phyloP scores from a whole-genome alignment of 108 stramenopile species.

The Nannochloropsis oceanica region DNA sequence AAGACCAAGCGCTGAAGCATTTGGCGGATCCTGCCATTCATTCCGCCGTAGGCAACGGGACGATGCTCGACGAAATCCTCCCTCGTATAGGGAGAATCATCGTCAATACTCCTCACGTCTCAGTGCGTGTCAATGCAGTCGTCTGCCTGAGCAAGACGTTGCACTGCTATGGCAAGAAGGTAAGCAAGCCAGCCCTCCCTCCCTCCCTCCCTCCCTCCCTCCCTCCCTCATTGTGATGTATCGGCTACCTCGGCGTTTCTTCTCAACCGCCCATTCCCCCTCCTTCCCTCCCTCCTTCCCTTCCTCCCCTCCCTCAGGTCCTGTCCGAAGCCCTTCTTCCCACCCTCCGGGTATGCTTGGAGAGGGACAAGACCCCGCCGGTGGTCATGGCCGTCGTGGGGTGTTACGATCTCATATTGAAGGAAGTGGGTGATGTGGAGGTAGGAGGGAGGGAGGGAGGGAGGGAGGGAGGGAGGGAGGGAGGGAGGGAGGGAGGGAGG shows the following conservation, averaged over 20 bases:
- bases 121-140: neutral
- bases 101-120: neutral
- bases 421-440: neutral
- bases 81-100: neutral
- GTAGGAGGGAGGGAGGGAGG: neutral
- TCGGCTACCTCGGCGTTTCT: neutral
- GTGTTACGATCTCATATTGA: neutral
- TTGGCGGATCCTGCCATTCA: neutral
- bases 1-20: neutral
- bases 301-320: neutral
- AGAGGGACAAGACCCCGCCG: neutral
- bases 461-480: neutral
- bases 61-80: neutral
- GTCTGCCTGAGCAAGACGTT: neutral
- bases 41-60: neutral
- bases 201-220: neutral
- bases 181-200: neutral
- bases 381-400: neutral
- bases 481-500: neutral
- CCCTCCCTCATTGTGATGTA: neutral
- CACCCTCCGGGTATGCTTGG: neutral
- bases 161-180: neutral
- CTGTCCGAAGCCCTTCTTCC: neutral
- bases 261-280: neutral
- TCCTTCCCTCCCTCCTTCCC: neutral